phyloP scores from a whole-genome alignment of 2,329 filamentous ascomycete genomes.

The Colletotrichum tamarilloi region DNA sequence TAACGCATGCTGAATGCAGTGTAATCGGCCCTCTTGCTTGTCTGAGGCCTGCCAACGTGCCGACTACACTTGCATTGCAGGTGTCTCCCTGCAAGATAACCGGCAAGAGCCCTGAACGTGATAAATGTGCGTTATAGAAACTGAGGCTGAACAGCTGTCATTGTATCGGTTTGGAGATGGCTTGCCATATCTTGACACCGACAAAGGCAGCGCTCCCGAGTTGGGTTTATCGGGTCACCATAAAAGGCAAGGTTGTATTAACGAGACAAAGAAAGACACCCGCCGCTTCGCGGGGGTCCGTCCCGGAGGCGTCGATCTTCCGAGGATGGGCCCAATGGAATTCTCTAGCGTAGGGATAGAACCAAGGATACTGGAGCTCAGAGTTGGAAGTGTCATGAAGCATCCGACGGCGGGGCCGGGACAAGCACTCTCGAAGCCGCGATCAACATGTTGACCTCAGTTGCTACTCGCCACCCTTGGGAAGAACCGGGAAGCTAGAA shows the following conservation, averaged over 20 bases:
- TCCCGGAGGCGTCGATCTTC: slow-evolving; percentile 7
- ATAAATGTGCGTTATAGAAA: not conserved
- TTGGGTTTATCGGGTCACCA: not conserved
- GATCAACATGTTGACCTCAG: slow-evolving; percentile 2
- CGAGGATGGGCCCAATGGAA: not conserved
- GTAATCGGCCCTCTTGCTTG: slow-evolving; percentile 3
- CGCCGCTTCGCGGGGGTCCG: slow-evolving; percentile 7
- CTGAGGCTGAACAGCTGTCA: not conserved
- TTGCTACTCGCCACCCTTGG: slow-evolving; percentile 15
- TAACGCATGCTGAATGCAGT: slow-evolving; percentile 27
- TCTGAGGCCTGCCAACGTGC: slow-evolving; percentile 1
- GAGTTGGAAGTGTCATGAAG: not conserved
- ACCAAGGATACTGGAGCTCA: not conserved
- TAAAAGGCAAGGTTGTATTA: not conserved
- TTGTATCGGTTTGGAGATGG: too few species aligned
- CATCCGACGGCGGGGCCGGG: slow-evolving; percentile 5
- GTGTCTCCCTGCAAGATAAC: not conserved
- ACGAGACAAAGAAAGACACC: slow-evolving; percentile 18
- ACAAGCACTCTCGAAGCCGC: not conserved
- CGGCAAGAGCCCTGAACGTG: not conserved
- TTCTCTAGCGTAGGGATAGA: slow-evolving; percentile 1
- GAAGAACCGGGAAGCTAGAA: not conserved
- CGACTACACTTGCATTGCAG: slow-evolving; percentile 7
- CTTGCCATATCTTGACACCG: not conserved
- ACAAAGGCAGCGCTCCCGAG: slow-evolving; percentile 6